These are phyloP conservation scores for Plectranthus barbatus DNA, from an alignment of 257 asterid species.

Conservation along the genomic window DNA sequence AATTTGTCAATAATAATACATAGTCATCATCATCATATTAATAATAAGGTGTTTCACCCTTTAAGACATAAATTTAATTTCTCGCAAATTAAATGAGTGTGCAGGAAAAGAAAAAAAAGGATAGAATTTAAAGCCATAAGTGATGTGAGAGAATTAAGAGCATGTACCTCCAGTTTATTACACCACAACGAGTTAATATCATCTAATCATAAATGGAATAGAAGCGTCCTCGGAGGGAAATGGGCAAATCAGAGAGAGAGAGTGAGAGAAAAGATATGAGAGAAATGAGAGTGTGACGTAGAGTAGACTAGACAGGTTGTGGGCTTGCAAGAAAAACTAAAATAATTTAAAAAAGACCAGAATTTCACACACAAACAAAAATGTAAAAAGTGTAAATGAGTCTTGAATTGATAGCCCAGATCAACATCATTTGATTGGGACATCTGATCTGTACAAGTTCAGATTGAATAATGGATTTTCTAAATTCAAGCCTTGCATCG, in stretches of 20 bases:
- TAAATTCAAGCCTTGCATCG: not conserved
- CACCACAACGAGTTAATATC: not conserved
- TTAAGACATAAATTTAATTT: constrained; percentile 6
- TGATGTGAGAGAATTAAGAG: constrained; percentile 17
- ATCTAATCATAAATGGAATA: not conserved
- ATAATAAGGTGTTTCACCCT: not conserved
- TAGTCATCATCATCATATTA: not conserved
- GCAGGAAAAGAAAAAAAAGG: not conserved
- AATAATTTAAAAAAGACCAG: not conserved
- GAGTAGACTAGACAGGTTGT: not conserved
- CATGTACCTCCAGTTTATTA: constrained; percentile 3
- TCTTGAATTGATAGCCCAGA: not conserved
- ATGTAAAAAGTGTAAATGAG: not conserved
- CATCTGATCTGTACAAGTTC: not conserved
- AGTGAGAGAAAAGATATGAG: not conserved
- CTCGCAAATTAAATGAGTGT: not conserved
- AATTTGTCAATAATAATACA: not conserved
- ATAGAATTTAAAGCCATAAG: not conserved
- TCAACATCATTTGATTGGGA: not conserved
- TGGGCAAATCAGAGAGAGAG: not conserved
- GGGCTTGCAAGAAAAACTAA: constrained; percentile 12
- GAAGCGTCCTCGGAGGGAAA: not conserved
- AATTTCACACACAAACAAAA: not conserved
- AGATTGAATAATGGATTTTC: not conserved
- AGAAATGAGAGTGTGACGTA: not conserved